Evolutionary conservation across 1,139 yeast species (phyloP), one percentile per base, ranked within the genome.

Genomic region (Geotrichum carabidarum): DNA sequence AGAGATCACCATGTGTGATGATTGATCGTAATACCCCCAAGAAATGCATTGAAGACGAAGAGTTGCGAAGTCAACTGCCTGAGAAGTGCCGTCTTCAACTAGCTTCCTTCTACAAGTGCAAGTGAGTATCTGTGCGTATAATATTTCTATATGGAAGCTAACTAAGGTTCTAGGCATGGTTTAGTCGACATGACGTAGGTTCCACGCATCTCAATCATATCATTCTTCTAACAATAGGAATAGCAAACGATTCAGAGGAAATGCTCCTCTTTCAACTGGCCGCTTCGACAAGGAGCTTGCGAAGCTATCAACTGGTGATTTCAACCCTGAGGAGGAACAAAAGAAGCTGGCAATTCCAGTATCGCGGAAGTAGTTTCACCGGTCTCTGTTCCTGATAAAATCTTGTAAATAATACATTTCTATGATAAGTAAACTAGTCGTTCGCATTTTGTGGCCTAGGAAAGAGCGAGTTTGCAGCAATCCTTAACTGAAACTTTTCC

Each of bases 1-100:
- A 93, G 69, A 78, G 97, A 68, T 90, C 98, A 4, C 98, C 98
- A 14, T 93, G 99, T 71, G 99, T 93, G 55, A 78, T 93, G 74
- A 79, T 93, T 42, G 88, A 93, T 60, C 77, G 99, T 60, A 79
- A 93, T 70, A 87, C 90, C 2, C 99, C 99, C 4, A 85, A 87
- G 61, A 84, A 89, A 58, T 93, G 99, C 68, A 71, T 91, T 30
- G 85, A 86, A 45, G 78, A 90, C 60, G 95, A 96, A 0, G 85
- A 84, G 59, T 77, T 93, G 48, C 77, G 83, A 55, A 77, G 78
- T 56, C 85, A 86, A 48, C 74, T 93, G 37, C 99, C 99, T 0
- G 96, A 88, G 67, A 78, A 90, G 52, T 93, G 99, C 66, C 78
- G 84, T 50, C 90, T 94, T 34, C 89, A 88, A 63, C 81, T 91